Evolutionary conservation across 2,329 filamentous ascomycete genomes (phyloP).

Genomic region (Aspergillus cejpii): DNA sequence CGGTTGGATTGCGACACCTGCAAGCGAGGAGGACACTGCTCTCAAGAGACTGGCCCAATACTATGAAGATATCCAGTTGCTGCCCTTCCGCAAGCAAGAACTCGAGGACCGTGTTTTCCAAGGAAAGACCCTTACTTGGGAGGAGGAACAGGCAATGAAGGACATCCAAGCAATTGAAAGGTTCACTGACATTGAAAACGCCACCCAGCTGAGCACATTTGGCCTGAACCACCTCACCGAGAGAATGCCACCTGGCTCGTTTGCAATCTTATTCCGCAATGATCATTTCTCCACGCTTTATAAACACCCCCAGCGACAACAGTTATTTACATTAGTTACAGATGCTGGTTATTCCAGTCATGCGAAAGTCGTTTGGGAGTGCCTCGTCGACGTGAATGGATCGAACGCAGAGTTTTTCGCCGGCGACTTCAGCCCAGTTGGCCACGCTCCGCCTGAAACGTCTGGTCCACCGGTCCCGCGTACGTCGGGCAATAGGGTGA

Average conservation of each 20-base stretch:
- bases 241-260: constrained; percentile 65
- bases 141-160: constrained; percentile 73
- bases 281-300: constrained; percentile 95
- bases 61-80: constrained; percentile 85
- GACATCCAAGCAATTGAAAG: constrained; percentile 79
- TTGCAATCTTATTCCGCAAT: constrained; percentile 91
- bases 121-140: constrained; percentile 54
- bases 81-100: constrained; percentile 84
- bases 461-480: constrained; percentile 26
- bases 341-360: constrained; percentile 85
- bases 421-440: constrained; percentile 83
- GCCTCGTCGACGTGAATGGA: constrained; percentile 78
- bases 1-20: constrained; percentile 72
- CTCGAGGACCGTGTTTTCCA: constrained; percentile 69
- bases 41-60: constrained; percentile 69
- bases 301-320: constrained; percentile 69
- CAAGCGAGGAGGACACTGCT: constrained; percentile 61
- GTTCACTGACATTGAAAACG: constrained; percentile 65
- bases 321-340: constrained; percentile 78
- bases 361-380: constrained; percentile 94
- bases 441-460: constrained; percentile 44
- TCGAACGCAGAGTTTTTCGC: constrained; percentile 76
- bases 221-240: constrained; percentile 69
- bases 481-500: constrained; percentile 22
- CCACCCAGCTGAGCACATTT: constrained; percentile 78